These are phyloP conservation scores for Globisporangium barbulae DNA, from an alignment of 352 stramenopile species.

Conservation along the genomic window DNA sequence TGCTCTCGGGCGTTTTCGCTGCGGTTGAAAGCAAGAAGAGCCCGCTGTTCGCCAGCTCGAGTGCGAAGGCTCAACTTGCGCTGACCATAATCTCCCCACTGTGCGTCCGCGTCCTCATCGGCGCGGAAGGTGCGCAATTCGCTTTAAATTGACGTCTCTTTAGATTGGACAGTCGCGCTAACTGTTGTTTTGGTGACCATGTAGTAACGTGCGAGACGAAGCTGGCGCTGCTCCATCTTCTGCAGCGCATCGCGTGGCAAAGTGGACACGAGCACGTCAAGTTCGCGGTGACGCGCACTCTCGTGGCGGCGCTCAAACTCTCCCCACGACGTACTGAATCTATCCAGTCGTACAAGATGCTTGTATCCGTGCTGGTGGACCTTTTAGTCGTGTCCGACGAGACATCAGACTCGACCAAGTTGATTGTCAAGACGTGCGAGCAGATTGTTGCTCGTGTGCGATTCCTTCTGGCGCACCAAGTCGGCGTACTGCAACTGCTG, in stretches of 20 bases:
- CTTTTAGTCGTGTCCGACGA: constrained; percentile 20
- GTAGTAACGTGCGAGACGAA: constrained; percentile 24
- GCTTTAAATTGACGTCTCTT: background rate
- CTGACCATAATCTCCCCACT: constrained; percentile 31
- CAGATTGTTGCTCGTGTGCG: constrained; percentile 17
- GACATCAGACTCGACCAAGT: background rate
- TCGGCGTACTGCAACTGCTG: constrained; percentile 39
- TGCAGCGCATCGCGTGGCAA: constrained; percentile 44
- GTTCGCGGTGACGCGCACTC: constrained; percentile 12
- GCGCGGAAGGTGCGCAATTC: constrained; percentile 14
- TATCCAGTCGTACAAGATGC: constrained; percentile 26
- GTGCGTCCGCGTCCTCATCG: constrained; percentile 34
- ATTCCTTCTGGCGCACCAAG: constrained; percentile 27
- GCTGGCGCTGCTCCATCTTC: constrained; percentile 30
- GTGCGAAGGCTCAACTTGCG: background rate
- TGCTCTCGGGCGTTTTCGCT: constrained; percentile 38
- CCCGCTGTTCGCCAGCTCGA: constrained; percentile 6
- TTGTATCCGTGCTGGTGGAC: constrained; percentile 42
- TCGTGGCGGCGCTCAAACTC: constrained; percentile 37
- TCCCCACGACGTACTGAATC: constrained; percentile 23
- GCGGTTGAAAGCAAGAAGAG: constrained; percentile 26
- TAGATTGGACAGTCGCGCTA: background rate
- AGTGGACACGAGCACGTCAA: constrained; percentile 8
- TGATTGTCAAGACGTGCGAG: constrained; percentile 13
- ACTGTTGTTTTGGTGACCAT: background rate